Conservation (phyloP, 208 protist genomes). For the Crithidia thermophila region DNA sequence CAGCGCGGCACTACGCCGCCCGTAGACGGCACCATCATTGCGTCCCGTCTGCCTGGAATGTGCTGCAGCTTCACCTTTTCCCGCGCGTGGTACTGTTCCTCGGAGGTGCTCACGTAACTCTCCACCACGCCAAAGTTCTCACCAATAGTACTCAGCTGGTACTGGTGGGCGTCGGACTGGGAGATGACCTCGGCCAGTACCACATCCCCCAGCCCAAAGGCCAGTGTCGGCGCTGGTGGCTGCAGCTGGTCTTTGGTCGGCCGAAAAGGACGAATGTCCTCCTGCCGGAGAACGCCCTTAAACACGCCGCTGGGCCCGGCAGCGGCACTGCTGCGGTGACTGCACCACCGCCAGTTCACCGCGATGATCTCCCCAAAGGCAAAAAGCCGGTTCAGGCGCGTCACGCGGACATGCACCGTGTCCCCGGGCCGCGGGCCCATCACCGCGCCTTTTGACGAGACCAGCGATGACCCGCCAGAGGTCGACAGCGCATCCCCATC, state of each 20-base stretch:
- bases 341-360: constrained; percentile 69
- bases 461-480: too few species aligned
- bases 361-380: constrained; percentile 78
- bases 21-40: constrained; percentile 46
- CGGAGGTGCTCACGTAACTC: constrained; percentile 16
- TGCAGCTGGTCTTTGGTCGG: constrained; percentile 56
- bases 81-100: constrained; percentile 9
- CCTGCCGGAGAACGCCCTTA: constrained; percentile 66
- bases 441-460: constrained; percentile 12
- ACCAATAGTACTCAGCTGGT: constrained; percentile 66
- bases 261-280: constrained; percentile 78
- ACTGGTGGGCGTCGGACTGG: constrained; percentile 81
- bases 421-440: constrained; percentile 65
- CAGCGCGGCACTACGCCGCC: constrained; percentile 53
- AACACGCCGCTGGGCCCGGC: constrained; percentile 32
- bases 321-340: constrained; percentile 22
- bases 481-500: not conserved
- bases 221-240: constrained; percentile 50
- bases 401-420: constrained; percentile 63
- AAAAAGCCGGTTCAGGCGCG: constrained; percentile 53
- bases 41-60: constrained; percentile 59
- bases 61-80: constrained; percentile 42
- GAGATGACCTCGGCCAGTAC: constrained; percentile 76
- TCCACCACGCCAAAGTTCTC: constrained; percentile 70
- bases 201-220: constrained; percentile 68